Evolutionary conservation across 495 filamentous ascomycete genomes (phyloP).

Genomic region (Penicillium fimorum): DNA sequence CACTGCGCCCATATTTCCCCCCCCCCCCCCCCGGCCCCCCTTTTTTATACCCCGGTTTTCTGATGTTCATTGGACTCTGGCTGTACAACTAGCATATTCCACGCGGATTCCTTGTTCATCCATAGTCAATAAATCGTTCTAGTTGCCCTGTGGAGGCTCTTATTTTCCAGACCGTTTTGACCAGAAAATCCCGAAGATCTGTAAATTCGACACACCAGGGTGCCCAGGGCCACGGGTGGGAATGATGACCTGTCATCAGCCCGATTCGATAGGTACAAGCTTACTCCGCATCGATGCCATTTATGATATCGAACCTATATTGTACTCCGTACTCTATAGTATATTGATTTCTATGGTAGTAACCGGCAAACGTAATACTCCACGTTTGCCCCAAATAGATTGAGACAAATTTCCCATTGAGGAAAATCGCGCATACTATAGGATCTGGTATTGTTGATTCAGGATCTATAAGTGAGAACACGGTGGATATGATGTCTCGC

Average conservation of each 20-base stretch:
- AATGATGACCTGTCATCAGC: conserved; percentile 7
- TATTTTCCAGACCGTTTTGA: not conserved
- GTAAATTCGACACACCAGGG: not conserved
- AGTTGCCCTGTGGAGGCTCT: conserved; percentile 11
- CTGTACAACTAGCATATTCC: conserved; percentile 36
- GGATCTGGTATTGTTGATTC: conserved; percentile 1
- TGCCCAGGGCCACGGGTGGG: not conserved
- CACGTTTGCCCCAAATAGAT: conserved; percentile 10
- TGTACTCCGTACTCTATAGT: not conserved
- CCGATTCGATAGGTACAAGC: conserved; percentile 6
- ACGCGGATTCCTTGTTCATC: conserved; percentile 19
- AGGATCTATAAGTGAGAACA: not conserved
- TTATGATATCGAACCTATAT: not conserved
- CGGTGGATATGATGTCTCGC: not conserved
- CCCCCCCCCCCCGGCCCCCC: conserved; percentile 17
- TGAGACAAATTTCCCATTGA: conserved; percentile 14
- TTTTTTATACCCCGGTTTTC: conserved; percentile 37
- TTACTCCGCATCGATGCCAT: not conserved
- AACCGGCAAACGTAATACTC: conserved; percentile 14
- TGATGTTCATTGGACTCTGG: conserved; percentile 37
- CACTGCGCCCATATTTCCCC: conserved; percentile 1
- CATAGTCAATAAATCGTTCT: conserved; percentile 21
- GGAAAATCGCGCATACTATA: conserved; percentile 15
- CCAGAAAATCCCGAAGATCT: not conserved
- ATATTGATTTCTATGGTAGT: not conserved